Evolutionary conservation across 768 basidiomycete genomes (phyloP).

Genomic region (Mrakia blollopis): DNA sequence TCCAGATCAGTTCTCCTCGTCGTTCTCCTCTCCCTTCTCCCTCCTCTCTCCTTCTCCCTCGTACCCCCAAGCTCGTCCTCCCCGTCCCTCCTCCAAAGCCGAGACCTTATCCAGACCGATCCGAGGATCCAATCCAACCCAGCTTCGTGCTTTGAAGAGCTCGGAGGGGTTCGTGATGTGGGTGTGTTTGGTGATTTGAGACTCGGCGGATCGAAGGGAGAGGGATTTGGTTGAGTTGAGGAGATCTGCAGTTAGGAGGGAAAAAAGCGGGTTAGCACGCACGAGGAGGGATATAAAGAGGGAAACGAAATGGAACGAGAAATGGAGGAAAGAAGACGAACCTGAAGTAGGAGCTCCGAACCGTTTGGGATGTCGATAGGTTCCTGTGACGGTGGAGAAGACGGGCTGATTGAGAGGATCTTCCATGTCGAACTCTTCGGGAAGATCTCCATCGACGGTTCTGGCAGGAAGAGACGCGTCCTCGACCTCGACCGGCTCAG

Average conservation of each 20-base stretch:
- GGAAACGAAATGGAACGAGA: neutral
- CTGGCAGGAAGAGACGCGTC: slow-evolving; percentile 15
- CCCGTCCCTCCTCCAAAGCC: slow-evolving; percentile 78
- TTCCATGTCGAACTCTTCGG: slow-evolving; percentile 43
- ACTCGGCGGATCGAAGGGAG: slow-evolving; percentile 15
- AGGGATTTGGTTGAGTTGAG: slow-evolving; percentile 20
- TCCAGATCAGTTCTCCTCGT: neutral
- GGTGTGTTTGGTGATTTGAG: slow-evolving; percentile 15
- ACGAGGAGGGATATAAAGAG: no score
- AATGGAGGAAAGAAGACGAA: slow-evolving; percentile 10
- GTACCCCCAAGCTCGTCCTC: slow-evolving; percentile 84
- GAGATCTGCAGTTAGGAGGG: slow-evolving; percentile 9
- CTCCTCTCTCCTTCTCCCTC: slow-evolving; percentile 37
- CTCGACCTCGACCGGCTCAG: neutral
- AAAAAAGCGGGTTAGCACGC: no score
- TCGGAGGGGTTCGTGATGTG: slow-evolving; percentile 50
- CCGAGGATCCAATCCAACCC: slow-evolving; percentile 72
- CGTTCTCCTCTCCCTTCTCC: neutral
- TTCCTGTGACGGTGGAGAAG: slow-evolving; percentile 82
- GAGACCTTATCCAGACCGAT: slow-evolving; percentile 73
- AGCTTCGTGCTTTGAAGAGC: slow-evolving; percentile 69
- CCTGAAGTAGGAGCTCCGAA: slow-evolving; percentile 44
- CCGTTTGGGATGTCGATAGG: slow-evolving; percentile 69
- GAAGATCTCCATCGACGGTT: neutral
- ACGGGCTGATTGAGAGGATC: slow-evolving; percentile 66